phyloP scores from a whole-genome alignment of 148 eudicot species.

The Mesembryanthemum crystallinum region DNA sequence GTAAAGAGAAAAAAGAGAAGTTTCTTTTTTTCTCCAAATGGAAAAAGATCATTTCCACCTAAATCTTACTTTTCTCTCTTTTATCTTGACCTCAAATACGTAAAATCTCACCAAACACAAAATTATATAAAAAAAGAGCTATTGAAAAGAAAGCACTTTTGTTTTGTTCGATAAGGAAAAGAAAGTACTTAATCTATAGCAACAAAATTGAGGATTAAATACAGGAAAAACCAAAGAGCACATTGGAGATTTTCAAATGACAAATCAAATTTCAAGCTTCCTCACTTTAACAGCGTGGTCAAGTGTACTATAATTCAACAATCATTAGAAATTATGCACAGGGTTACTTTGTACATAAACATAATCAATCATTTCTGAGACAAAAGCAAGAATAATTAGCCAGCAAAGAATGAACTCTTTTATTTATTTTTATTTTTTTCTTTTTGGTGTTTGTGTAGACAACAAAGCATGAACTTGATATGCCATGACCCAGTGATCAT shows the following conservation, averaged over 20 bases:
- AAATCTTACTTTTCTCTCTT: not conserved
- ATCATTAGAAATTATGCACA: constrained; percentile 12
- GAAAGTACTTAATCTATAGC: too few relatives aligned
- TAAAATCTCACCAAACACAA: not conserved
- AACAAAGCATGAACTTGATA: not conserved
- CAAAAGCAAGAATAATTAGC: constrained; percentile 7
- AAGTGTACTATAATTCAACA: constrained; percentile 15
- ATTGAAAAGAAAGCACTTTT: not conserved
- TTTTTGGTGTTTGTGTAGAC: too few relatives aligned
- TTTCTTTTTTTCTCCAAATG: not conserved
- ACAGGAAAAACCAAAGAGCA: not conserved
- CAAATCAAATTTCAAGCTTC: not conserved
- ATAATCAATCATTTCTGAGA: not conserved
- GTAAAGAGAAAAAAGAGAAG: not conserved
- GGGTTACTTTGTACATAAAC: not conserved
- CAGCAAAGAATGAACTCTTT: constrained; percentile 22
- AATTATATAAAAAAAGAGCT: too few relatives aligned
- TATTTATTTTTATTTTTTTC: constrained; percentile 7
- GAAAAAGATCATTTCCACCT: too few relatives aligned
- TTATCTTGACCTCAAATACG: not conserved
- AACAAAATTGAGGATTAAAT: not conserved
- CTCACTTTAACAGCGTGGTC: not conserved
- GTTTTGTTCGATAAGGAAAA: too few relatives aligned
- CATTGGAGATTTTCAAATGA: not conserved
- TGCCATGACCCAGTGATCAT: not conserved